phyloP scores from a whole-genome alignment of 345 rosid species.

The Firmiana major region DNA sequence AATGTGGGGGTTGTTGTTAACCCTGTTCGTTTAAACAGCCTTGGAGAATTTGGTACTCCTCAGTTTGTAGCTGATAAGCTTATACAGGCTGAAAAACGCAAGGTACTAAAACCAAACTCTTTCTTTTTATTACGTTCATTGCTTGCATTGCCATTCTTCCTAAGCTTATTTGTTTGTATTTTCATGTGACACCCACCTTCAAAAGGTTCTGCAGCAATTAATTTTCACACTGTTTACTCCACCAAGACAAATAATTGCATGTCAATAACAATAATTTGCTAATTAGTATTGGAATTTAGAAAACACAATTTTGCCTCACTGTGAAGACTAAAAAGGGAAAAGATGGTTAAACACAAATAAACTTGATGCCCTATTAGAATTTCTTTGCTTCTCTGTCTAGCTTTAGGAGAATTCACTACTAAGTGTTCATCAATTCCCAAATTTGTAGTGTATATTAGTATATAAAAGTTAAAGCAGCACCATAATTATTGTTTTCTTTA shows the following conservation, averaged over 20 bases:
- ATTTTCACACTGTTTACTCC: not conserved
- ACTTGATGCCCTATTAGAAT: not conserved
- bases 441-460: not conserved
- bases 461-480: not conserved
- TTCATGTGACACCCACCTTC: not conserved
- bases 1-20: conserved; percentile 80
- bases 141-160: not conserved
- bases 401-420: not conserved
- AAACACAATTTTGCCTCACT: too few species aligned
- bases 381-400: not conserved
- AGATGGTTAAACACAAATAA: not conserved
- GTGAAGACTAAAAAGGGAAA: not conserved
- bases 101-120: conserved; percentile 28
- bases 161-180: not conserved
- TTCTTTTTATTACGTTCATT: not conserved
- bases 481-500: not conserved
- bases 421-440: not conserved
- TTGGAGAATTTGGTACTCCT: conserved; percentile 74
- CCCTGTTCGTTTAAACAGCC: conserved; percentile 74
- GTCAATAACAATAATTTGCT: not conserved
- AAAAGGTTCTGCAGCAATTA: not conserved
- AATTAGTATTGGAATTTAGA: too few species aligned
- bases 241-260: not conserved
- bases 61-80: conserved; percentile 82
- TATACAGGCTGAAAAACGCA: conserved; percentile 82